Evolutionary conservation across 2,329 filamentous ascomycete genomes (phyloP).

Genomic region (Arthrobotrys sinensis): DNA sequence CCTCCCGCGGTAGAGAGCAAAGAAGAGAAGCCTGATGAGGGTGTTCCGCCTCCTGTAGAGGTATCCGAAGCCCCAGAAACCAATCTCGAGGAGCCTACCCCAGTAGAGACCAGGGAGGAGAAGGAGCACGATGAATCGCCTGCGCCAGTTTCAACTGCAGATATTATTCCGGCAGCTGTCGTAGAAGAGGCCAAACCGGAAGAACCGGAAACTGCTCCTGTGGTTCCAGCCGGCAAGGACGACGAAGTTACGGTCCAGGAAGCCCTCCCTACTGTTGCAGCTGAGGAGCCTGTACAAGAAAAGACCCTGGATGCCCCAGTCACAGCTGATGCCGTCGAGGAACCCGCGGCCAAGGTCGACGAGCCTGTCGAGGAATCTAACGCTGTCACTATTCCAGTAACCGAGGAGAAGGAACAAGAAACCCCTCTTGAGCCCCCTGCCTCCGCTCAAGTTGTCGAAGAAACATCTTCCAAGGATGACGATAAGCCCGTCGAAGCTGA

Average conservation of each 20-base stretch:
- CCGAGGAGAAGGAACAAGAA: slow-evolving; percentile 22
- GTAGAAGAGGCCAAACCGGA: slow-evolving; percentile 6
- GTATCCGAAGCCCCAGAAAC: background rate
- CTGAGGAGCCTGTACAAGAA: slow-evolving; percentile 15
- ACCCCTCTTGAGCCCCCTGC: background rate
- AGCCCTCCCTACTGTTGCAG: background rate
- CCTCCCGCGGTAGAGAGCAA: background rate
- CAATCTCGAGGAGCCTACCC: background rate
- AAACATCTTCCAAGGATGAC: slow-evolving; percentile 14
- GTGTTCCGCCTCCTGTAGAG: background rate
- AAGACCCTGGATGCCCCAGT: slow-evolving; percentile 1
- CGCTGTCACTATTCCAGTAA: background rate
- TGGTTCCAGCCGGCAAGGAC: background rate
- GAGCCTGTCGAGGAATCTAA: slow-evolving; percentile 7
- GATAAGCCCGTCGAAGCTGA: slow-evolving; percentile 4
- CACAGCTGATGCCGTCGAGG: slow-evolving; percentile 14
- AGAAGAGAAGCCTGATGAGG: background rate
- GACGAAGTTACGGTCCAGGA: slow-evolving; percentile 1
- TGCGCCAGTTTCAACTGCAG: background rate
- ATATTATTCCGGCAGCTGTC: background rate
- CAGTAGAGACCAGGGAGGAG: slow-evolving; percentile 3
- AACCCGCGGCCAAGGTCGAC: slow-evolving; percentile 5
- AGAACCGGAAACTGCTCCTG: background rate
- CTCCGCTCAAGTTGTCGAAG: slow-evolving; percentile 3
- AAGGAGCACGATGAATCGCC: slow-evolving; percentile 18